Base-by-base conservation (phyloP, 805 yeast species). In the Cyberlindnera americana region DNA sequence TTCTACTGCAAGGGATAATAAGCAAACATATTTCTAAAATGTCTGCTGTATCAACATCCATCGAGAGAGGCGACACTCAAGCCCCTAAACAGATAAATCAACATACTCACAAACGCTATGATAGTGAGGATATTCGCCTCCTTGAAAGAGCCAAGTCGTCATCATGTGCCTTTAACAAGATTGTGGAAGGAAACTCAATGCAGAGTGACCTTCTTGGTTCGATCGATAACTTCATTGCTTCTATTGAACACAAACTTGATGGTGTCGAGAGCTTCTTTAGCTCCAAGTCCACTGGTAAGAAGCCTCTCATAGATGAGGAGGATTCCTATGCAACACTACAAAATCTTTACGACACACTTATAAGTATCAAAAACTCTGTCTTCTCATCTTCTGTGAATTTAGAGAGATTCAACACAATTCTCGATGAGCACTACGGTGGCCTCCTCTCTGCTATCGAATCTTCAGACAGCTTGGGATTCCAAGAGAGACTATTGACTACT, bases 401-500 rank as follows among this genome's bases (percentile, higher is more conserved):
- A 22, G 61, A 56, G 23, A 37, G 38, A 9, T 49, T 56, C 35
- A 52, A 48, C 29, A 25, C 44, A 10, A 37, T 56, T 4, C 21
- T 56, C 12, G 59, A 56, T 29, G 57, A 50, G 30, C 61, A 55
- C 25, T 56, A 50, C 35, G 57, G 48, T 9, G 56, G 51, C 2
- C 36, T 56, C 0, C 29, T 56, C 13, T 40, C 54, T 2, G 49
- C 57, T 1, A 44, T 56, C 4, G 52, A 46, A 15, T 21, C 50
- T 5, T 37, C 56, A 3, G 56, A 54, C 19, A 44, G 39, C 5
- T 30, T 56, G 6, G 49, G 57, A 4, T 48, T 54, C 40, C 61
- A 65, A 37, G 59, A 62, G 38, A 61, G 59, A 22, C 46, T 67
- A 2, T 38, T 64, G 3, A 59, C 65, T 4, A 62, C 68, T 2